Percentiles rank a stretch among this genome's conserved stretches.
phyloP scores from a whole-genome alignment of 176 grass and related monocot genomes.

The Zizania latifolia region DNA sequence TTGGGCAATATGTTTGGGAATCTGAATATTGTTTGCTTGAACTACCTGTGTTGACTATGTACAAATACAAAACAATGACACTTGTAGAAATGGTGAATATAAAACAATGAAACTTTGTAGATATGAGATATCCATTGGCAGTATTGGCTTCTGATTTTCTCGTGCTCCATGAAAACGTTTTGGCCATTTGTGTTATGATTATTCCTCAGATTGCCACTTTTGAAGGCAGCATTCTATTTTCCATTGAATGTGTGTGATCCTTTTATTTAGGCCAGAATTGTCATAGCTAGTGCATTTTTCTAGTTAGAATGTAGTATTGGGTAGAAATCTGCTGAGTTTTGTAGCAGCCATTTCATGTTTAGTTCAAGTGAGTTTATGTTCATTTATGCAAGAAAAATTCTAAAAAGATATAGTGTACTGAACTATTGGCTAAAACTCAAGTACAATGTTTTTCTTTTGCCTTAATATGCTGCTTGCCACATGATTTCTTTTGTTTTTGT shows the following conservation, averaged over 20 bases:
- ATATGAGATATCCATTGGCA: neutral
- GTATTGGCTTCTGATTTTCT: neutral
- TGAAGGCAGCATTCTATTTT: neutral
- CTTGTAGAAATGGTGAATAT: too few species aligned
- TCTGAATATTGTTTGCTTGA: neutral
- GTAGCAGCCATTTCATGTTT: neutral
- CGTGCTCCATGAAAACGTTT: neutral
- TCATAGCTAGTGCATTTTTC: neutral
- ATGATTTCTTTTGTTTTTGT: constrained; percentile 19
- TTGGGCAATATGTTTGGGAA: neutral
- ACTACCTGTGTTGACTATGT: neutral
- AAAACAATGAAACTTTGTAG: too few species aligned
- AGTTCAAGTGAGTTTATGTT: neutral
- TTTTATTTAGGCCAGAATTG: neutral
- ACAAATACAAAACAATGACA: neutral
- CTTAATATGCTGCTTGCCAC: constrained; percentile 8
- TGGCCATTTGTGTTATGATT: neutral
- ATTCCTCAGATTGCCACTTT: neutral
- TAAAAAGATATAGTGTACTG: neutral
- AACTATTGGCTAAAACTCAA: neutral
- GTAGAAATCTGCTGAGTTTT: neutral
- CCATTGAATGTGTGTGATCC: neutral
- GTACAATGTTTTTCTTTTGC: neutral
- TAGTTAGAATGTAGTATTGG: neutral
- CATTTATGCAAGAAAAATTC: neutral